phyloP scores from a whole-genome alignment of 371 early-diverging fungal species.

The Mortierella sp. region DNA sequence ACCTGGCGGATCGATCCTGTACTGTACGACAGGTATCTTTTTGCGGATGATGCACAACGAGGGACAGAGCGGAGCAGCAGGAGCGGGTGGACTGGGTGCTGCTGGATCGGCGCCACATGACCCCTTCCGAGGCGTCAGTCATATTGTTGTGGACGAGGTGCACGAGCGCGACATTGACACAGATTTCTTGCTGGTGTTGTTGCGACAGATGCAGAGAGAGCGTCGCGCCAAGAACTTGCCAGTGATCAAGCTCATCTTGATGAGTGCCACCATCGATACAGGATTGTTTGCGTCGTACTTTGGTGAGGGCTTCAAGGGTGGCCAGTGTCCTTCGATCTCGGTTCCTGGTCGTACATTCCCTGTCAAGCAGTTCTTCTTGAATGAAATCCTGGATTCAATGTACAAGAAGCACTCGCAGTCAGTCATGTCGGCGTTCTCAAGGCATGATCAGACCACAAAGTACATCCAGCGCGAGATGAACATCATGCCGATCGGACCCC shows the following conservation, averaged over 20 bases:
- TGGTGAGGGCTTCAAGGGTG: conserved; percentile 58
- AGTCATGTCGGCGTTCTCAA: conserved; percentile 32
- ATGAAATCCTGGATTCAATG: conserved; percentile 69
- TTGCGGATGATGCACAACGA: conserved; percentile 69
- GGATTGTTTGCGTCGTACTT: conserved; percentile 73
- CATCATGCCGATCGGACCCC: conserved; percentile 38
- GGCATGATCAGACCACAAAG: conserved; percentile 51
- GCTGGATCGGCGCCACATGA: conserved; percentile 36
- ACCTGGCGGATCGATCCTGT: conserved; percentile 65
- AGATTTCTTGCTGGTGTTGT: conserved; percentile 74
- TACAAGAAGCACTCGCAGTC: conserved; percentile 37
- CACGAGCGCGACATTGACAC: conserved; percentile 78
- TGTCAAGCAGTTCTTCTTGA: conserved; percentile 72
- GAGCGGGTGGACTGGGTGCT: conserved; percentile 13
- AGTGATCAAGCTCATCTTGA: conserved; percentile 68
- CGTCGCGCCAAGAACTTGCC: conserved; percentile 57
- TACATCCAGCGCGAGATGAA: conserved; percentile 61
- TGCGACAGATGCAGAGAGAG: conserved; percentile 61
- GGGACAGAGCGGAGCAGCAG: conserved; percentile 29
- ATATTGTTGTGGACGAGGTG: conserved; percentile 80
- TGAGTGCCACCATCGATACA: conserved; percentile 83
- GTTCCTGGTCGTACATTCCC: conserved; percentile 82
- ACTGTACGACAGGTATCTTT: conserved; percentile 75
- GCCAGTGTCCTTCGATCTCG: conserved; percentile 66
- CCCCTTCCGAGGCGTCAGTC: conserved; percentile 66